Percentiles rank a stretch among this genome's conserved stretches.
Evolutionary conservation across 768 basidiomycete genomes (phyloP).

Genomic region (Amanita jacksonii): DNA sequence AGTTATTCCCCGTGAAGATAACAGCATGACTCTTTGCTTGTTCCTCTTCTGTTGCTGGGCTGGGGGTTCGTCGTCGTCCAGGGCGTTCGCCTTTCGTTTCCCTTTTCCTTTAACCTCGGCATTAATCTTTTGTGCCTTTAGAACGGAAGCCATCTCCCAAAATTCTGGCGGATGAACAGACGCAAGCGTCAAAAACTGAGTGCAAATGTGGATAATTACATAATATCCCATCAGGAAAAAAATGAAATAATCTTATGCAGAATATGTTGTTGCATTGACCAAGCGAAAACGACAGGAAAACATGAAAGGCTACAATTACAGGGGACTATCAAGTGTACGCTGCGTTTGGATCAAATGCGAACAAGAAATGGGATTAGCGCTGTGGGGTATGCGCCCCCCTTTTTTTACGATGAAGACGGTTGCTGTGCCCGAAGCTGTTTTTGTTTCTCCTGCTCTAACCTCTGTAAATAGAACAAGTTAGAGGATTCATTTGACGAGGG

Average conservation of each 20-base stretch:
- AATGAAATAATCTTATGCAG: too few species aligned
- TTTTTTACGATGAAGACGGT: slow-evolving; percentile 6
- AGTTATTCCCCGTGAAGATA: slow-evolving; percentile 90
- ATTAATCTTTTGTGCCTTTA: slow-evolving; percentile 54
- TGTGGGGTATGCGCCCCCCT: too few species aligned
- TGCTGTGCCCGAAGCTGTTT: slow-evolving; percentile 52
- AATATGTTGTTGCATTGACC: slow-evolving; percentile 2
- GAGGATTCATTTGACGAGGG: neutral
- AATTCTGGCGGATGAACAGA: too few species aligned
- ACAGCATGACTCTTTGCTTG: slow-evolving; percentile 90
- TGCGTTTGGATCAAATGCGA: too few species aligned
- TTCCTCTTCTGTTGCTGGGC: slow-evolving; percentile 66
- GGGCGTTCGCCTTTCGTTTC: slow-evolving; percentile 54
- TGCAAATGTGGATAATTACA: too few species aligned
- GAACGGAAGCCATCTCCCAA: slow-evolving; percentile 65
- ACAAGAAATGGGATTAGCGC: too few species aligned
- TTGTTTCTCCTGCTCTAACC: slow-evolving; percentile 84
- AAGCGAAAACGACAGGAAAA: too few species aligned
- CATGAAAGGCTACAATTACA: slow-evolving; percentile 22
- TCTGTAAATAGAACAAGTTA: slow-evolving; percentile 40
- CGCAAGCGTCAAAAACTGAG: too few species aligned
- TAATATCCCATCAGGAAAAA: too few species aligned
- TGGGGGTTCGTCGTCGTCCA: slow-evolving; percentile 38
- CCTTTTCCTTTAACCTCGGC: slow-evolving; percentile 49
- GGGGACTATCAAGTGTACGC: too few species aligned